Evolutionary conservation across 768 basidiomycete species (phyloP).

Genomic region (Xerocomus potaroensis): DNA sequence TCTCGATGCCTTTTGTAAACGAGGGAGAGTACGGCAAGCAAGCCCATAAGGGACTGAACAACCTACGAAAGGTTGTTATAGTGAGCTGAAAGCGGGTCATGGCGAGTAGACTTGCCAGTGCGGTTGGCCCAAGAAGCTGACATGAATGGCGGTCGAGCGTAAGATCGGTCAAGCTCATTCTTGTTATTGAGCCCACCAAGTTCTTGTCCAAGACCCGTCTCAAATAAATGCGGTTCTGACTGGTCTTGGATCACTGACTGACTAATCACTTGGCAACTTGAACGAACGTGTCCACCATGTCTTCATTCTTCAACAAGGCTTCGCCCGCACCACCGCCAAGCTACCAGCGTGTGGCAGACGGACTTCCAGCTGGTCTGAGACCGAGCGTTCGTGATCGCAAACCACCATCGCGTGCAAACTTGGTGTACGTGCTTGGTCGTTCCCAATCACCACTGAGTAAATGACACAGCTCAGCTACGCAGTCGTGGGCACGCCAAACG

Average conservation of each 20-base stretch:
- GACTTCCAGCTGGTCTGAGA: slow-evolving; percentile 33
- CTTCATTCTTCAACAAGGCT: slow-evolving; percentile 44
- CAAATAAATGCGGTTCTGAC: neutral
- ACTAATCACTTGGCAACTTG: no score
- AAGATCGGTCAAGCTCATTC: slow-evolving; percentile 19
- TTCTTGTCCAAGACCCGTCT: neutral
- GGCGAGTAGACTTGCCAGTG: slow-evolving; percentile 32
- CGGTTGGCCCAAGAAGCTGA: slow-evolving; percentile 45
- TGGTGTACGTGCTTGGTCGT: slow-evolving; percentile 17
- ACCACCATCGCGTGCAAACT: slow-evolving; percentile 31
- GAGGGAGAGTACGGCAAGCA: slow-evolving; percentile 82
- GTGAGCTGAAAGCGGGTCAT: neutral
- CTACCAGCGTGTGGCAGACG: slow-evolving; percentile 43
- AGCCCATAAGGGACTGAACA: slow-evolving; percentile 85
- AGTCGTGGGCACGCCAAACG: slow-evolving; percentile 59
- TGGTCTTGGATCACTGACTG: no score
- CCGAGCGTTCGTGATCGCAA: slow-evolving; percentile 38
- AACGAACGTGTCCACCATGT: no score
- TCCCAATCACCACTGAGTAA: neutral
- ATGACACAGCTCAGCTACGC: slow-evolving; percentile 37
- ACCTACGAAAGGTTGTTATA: slow-evolving; percentile 38
- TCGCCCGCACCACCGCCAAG: slow-evolving; percentile 29
- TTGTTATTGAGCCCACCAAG: slow-evolving; percentile 13
- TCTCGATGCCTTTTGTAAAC: slow-evolving; percentile 89
- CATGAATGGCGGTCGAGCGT: slow-evolving; percentile 43